These are phyloP conservation scores for Quercus suber DNA, from an alignment of 306 rosid genomes.

Conservation along the genomic window DNA sequence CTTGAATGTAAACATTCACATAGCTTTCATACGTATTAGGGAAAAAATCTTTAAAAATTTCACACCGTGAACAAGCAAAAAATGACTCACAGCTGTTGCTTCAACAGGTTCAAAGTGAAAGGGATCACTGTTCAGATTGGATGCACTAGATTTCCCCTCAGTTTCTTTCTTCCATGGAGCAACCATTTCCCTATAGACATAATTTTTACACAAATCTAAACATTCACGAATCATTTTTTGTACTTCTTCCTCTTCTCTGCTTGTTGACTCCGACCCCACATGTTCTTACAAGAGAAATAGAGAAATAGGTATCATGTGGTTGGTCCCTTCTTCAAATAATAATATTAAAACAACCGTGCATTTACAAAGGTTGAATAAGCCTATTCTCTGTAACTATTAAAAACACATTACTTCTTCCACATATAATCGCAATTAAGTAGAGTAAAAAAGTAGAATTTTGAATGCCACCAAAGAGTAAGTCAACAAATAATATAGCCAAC, in stretches of 20 bases:
- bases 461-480: background rate
- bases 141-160: background rate
- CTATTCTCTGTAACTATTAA: background rate
- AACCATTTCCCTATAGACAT: slow-evolving; percentile 30
- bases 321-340: background rate
- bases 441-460: background rate
- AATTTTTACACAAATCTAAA: slow-evolving; percentile 37
- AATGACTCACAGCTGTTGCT: slow-evolving; percentile 33
- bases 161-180: slow-evolving; percentile 27
- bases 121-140: slow-evolving; percentile 26
- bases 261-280: slow-evolving; percentile 19
- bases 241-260: slow-evolving; percentile 41
- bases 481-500: background rate
- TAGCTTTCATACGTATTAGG: slow-evolving; percentile 11
- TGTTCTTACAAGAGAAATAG: background rate
- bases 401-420: background rate
- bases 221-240: slow-evolving; percentile 35
- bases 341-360: slow-evolving; percentile 11
- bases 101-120: slow-evolving; percentile 40
- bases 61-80: background rate
- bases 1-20: slow-evolving; percentile 3
- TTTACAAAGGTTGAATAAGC: background rate
- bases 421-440: background rate
- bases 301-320: background rate
- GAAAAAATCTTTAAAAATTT: slow-evolving; percentile 3